phyloP scores from a whole-genome alignment of 1,139 yeast species.

The Lodderomyces pseudojiufengensis region DNA sequence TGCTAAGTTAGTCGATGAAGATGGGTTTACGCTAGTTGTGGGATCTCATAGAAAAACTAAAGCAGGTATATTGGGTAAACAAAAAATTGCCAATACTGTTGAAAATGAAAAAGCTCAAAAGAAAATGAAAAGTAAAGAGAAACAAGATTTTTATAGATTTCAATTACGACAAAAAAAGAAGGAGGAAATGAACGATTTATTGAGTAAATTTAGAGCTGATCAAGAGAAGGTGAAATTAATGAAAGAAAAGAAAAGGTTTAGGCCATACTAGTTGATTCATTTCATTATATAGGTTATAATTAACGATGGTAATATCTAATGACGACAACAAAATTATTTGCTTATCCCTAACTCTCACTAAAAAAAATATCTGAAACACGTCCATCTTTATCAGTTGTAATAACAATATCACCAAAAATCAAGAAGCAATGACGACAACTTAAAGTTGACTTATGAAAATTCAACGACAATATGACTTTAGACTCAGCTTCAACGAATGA shows the following conservation, averaged over 20 bases:
- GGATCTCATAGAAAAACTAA: conserved; percentile 81
- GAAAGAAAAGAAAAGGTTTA: conserved; percentile 78
- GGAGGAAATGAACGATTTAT: conserved; percentile 83
- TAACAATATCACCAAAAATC: too few species aligned
- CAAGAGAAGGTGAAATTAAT: conserved; percentile 78
- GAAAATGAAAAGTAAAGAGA: conserved; percentile 73
- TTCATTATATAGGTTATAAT: too few species aligned
- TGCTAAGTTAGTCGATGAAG: conserved; percentile 75
- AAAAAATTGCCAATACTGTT: conserved; percentile 43
- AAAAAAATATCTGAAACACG: too few species aligned
- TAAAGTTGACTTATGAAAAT: too few species aligned
- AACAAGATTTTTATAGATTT: conserved; percentile 91
- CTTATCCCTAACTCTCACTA: too few species aligned
- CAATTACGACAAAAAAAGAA: conserved; percentile 93
- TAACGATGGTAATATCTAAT: too few species aligned
- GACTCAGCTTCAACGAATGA: neutral
- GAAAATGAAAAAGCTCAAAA: conserved; percentile 42
- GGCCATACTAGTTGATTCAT: too few species aligned
- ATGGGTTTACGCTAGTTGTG: conserved; percentile 89
- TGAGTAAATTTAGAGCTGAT: conserved; percentile 81
- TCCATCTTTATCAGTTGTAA: too few species aligned
- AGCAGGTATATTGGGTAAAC: conserved; percentile 59
- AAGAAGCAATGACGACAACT: too few species aligned
- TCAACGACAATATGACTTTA: neutral
- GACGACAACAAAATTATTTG: too few species aligned